These are phyloP conservation scores for Macadamia integrifolia DNA, from an alignment of 164 flowering plant species.

Conservation along the genomic window DNA sequence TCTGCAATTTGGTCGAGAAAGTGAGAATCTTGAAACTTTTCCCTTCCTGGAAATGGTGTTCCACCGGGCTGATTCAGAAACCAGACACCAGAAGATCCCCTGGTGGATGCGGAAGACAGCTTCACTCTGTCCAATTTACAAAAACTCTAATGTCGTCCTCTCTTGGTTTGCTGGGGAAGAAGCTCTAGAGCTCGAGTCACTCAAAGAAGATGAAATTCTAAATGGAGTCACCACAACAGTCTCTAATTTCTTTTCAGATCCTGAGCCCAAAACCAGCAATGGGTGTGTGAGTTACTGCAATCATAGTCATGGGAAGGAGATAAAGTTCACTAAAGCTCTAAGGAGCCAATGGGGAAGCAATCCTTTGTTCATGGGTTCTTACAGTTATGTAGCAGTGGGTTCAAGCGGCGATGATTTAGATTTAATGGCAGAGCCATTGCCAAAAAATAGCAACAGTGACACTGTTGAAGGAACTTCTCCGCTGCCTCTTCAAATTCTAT, in stretches of 20 bases:
- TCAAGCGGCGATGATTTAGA: constrained; percentile 87
- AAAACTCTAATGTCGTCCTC: constrained; percentile 52
- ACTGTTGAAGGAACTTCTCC: constrained; percentile 11
- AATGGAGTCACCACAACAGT: constrained; percentile 58
- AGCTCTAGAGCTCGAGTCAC: constrained; percentile 75
- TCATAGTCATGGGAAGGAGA: constrained; percentile 6
- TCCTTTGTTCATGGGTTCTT: constrained; percentile 94
- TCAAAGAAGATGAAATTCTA: constrained; percentile 61
- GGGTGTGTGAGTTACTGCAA: constrained; percentile 19
- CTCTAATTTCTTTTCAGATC: constrained; percentile 32
- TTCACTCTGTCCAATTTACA: constrained; percentile 60
- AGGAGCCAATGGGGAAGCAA: constrained; percentile 85
- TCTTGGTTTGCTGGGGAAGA: constrained; percentile 96
- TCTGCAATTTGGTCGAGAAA: constrained; percentile 32
- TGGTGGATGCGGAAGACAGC: constrained; percentile 93
- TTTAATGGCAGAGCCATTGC: constrained; percentile 82
- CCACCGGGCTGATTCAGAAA: constrained; percentile 39
- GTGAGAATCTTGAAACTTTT: constrained; percentile 20
- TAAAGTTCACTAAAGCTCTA: constrained; percentile 41
- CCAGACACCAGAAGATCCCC: constrained; percentile 51
- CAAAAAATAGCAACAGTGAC: constrained; percentile 17
- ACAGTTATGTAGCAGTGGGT: constrained; percentile 86
- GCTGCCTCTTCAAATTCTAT: constrained; percentile 71
- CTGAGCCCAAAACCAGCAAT: constrained; percentile 26
- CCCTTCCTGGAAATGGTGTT: constrained; percentile 75